phyloP scores from a whole-genome alignment of 805 yeast genomes.

The Isabelozyma heimii region DNA sequence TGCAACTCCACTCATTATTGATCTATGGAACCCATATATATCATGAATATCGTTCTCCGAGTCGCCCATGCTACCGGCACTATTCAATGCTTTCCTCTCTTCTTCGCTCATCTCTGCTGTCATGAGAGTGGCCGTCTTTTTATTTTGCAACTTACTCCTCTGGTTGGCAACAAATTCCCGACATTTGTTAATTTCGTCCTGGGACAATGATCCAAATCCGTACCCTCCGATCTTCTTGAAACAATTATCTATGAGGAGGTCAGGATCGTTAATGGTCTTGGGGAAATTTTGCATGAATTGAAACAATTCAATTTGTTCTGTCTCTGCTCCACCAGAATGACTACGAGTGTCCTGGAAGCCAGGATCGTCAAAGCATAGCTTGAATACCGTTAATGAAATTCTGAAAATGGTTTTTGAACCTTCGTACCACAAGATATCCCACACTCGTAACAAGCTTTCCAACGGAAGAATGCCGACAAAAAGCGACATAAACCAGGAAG shows the following conservation, averaged over 20 bases:
- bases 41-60: conserved; percentile 36
- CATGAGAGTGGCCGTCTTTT: conserved; percentile 18
- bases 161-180: conserved; percentile 73
- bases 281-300: conserved; percentile 87
- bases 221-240: conserved; percentile 68
- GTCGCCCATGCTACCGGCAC: conserved; percentile 11
- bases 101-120: conserved; percentile 37
- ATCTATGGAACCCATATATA: conserved; percentile 42
- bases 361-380: conserved; percentile 62
- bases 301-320: conserved; percentile 55
- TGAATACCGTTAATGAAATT: conserved; percentile 75
- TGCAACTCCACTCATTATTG: conserved; percentile 53
- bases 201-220: conserved; percentile 69
- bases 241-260: conserved; percentile 65
- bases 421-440: conserved; percentile 95
- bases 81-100: conserved; percentile 32
- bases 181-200: conserved; percentile 77
- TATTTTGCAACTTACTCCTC: conserved; percentile 38
- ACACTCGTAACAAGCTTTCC: conserved; percentile 81
- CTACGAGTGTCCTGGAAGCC: conserved; percentile 37
- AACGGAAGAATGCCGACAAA: conserved; percentile 88
- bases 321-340: conserved; percentile 21
- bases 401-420: conserved; percentile 85
- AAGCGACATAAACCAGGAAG: conserved; percentile 98
- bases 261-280: conserved; percentile 65